Percentiles rank a stretch among this genome's conserved stretches.
These are phyloP conservation scores for Podaxis mareebaensis DNA, from an alignment of 768 basidiomycete genomes.

Conservation along the genomic window DNA sequence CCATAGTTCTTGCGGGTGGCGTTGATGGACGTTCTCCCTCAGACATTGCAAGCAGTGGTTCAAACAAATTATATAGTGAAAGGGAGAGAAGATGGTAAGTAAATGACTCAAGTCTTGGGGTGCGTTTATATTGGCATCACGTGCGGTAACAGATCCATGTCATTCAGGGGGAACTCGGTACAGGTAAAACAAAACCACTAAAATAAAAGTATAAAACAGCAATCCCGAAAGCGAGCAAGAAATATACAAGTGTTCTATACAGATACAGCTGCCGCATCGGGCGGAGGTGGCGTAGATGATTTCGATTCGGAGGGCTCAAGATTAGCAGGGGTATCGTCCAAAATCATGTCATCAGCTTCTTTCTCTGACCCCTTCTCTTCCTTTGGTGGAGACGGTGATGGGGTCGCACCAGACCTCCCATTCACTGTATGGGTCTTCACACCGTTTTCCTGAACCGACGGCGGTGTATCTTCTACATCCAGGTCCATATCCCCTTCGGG, in stretches of 20 bases:
- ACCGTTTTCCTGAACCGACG: slow-evolving; percentile 9
- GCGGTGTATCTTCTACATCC: slow-evolving; percentile 37
- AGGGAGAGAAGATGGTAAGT: background rate
- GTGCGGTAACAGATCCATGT: background rate
- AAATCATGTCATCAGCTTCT: slow-evolving; percentile 1
- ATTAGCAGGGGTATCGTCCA: slow-evolving; percentile 4
- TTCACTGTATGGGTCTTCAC: background rate
- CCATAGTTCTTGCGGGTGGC: slow-evolving; percentile 33
- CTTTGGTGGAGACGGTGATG: slow-evolving; percentile 2
- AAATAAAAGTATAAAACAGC: slow-evolving; percentile 3
- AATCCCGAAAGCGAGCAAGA: slow-evolving; percentile 5
- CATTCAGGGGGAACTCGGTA: background rate
- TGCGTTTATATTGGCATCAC: background rate
- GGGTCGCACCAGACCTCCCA: background rate
- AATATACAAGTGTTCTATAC: slow-evolving; percentile 1
- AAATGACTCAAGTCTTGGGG: background rate
- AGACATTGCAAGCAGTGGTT: slow-evolving; percentile 22
- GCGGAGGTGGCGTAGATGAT: background rate
- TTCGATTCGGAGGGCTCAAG: background rate
- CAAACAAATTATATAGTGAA: background rate
- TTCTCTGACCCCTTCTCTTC: slow-evolving; percentile 5
- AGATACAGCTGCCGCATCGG: background rate
- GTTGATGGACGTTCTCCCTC: slow-evolving; percentile 35
- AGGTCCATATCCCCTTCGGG: slow-evolving; percentile 25
- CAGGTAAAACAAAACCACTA: background rate